Percentiles rank a stretch among this genome's conserved stretches.
phyloP scores from a whole-genome alignment of 441 rosid species.

The Geranium incanum region DNA sequence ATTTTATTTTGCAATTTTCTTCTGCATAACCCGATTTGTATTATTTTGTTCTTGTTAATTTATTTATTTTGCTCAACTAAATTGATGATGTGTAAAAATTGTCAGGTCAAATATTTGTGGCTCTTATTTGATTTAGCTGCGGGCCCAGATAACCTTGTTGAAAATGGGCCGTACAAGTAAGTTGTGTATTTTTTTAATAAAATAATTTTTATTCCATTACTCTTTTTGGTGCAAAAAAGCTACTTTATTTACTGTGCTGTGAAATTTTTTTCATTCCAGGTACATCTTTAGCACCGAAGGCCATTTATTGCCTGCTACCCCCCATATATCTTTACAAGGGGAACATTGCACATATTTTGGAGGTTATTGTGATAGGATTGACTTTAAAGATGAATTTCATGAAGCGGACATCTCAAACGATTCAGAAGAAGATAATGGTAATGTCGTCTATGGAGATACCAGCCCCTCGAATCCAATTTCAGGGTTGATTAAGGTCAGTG shows the following conservation, averaged over 20 bases:
- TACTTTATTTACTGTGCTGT: background rate
- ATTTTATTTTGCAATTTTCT: background rate
- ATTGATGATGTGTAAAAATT: slow-evolving; percentile 18
- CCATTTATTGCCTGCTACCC: slow-evolving; percentile 77
- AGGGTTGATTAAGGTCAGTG: slow-evolving; percentile 71
- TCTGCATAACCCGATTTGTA: background rate
- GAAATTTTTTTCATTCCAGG: slow-evolving; percentile 32
- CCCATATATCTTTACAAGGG: slow-evolving; percentile 71
- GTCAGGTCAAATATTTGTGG: slow-evolving; percentile 89
- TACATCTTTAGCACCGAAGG: slow-evolving; percentile 90
- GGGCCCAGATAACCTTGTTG: slow-evolving; percentile 84
- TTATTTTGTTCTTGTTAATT: slow-evolving; percentile 6
- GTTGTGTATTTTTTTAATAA: slow-evolving; percentile 13
- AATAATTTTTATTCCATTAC: slow-evolving; percentile 8
- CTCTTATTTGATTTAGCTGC: slow-evolving; percentile 92
- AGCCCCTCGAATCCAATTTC: slow-evolving; percentile 38
- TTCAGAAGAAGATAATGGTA: slow-evolving; percentile 39
- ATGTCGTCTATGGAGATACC: slow-evolving; percentile 26
- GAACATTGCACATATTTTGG: slow-evolving; percentile 89
- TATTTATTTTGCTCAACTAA: background rate
- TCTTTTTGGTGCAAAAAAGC: slow-evolving; percentile 7
- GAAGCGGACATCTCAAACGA: slow-evolving; percentile 28
- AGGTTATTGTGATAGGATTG: slow-evolving; percentile 57
- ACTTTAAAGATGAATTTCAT: slow-evolving; percentile 28
- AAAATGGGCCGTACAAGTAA: slow-evolving; percentile 98